Conservation (phyloP, 2,329 filamentous ascomycete genomes). For the Beauveria medogensis region DNA sequence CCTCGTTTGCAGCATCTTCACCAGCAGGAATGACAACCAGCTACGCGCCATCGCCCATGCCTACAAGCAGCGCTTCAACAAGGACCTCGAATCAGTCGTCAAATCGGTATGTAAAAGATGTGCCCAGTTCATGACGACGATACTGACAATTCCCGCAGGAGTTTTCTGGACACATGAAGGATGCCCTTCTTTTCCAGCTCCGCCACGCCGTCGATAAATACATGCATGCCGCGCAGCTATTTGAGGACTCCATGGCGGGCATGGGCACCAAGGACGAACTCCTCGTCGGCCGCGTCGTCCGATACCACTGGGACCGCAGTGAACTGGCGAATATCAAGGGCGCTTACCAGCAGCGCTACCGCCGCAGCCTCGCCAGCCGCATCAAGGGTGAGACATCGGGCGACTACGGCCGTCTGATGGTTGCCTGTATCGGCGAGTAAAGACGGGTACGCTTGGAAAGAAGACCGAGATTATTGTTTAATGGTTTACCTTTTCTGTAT, state of each 20-base stretch:
- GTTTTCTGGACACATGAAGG: slow-evolving; percentile 89
- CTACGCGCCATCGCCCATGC: slow-evolving; percentile 70
- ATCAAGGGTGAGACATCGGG: slow-evolving; percentile 80
- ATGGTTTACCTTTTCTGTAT: background rate
- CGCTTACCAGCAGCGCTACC: slow-evolving; percentile 66
- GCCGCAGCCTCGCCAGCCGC: slow-evolving; percentile 56
- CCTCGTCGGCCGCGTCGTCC: slow-evolving; percentile 68
- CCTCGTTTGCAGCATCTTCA: slow-evolving; percentile 70
- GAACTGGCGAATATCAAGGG: slow-evolving; percentile 70
- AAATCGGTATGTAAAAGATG: slow-evolving; percentile 44
- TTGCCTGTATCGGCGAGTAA: slow-evolving; percentile 54
- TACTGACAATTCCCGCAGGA: slow-evolving; percentile 36
- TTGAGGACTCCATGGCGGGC: slow-evolving; percentile 86
- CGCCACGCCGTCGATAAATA: slow-evolving; percentile 69
- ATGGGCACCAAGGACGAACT: slow-evolving; percentile 78
- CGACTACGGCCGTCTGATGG: slow-evolving; percentile 69
- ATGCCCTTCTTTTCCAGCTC: slow-evolving; percentile 75
- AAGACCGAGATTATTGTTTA: background rate
- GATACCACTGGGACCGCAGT: slow-evolving; percentile 73
- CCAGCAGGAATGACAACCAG: slow-evolving; percentile 69
- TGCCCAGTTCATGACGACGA: background rate
- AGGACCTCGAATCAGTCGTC: slow-evolving; percentile 64
- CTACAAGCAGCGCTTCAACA: slow-evolving; percentile 66
- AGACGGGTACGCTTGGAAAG: background rate
- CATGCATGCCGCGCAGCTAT: slow-evolving; percentile 69